Percentiles rank a stretch among this genome's conserved stretches.
Conservation (phyloP, 2,329 filamentous ascomycete genomes). For the Monilinia vaccinii-corymbosi region DNA sequence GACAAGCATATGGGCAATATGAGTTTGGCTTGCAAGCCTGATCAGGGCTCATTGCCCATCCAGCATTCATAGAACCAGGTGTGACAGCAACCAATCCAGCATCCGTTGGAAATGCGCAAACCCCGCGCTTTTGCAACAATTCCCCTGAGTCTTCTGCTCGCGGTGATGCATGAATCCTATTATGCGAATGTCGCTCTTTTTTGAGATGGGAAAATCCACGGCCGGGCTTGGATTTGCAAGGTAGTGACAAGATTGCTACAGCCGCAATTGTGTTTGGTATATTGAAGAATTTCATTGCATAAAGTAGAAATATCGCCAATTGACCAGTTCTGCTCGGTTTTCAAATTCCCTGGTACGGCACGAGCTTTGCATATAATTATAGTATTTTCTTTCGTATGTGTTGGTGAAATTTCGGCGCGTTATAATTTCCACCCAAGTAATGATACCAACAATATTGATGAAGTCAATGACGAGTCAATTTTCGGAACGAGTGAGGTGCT, state of each 20-base stretch:
- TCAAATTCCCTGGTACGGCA: not conserved
- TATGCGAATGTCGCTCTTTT: slow-evolving; percentile 23
- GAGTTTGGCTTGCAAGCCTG: slow-evolving; percentile 55
- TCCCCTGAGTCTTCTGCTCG: slow-evolving; percentile 16
- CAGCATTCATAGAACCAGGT: slow-evolving; percentile 54
- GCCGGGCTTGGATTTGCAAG: slow-evolving; percentile 24
- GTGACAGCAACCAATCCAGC: slow-evolving; percentile 60
- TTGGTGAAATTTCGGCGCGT: not conserved
- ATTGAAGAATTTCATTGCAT: slow-evolving; percentile 45
- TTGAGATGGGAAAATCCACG: slow-evolving; percentile 23
- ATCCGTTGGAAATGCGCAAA: slow-evolving; percentile 58
- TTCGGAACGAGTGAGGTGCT: not conserved
- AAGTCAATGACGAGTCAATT: not conserved
- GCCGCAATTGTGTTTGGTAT: slow-evolving; percentile 42
- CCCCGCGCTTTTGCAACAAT: slow-evolving; percentile 25
- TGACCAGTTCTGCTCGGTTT: not conserved
- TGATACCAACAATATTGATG: not conserved
- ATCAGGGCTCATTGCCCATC: slow-evolving; percentile 75
- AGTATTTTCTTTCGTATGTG: not conserved
- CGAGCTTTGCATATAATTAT: not conserved
- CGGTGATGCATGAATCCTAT: slow-evolving; percentile 20
- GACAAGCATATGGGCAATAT: slow-evolving; percentile 72
- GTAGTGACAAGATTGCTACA: slow-evolving; percentile 36
- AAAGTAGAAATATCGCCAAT: slow-evolving; percentile 13
- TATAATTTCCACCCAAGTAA: not conserved